Percentiles rank a stretch among this genome's conserved stretches.
These are phyloP conservation scores for Neopestalotiopsis sp. DNA, from an alignment of 2,329 filamentous ascomycete genomes.

Conservation along the genomic window DNA sequence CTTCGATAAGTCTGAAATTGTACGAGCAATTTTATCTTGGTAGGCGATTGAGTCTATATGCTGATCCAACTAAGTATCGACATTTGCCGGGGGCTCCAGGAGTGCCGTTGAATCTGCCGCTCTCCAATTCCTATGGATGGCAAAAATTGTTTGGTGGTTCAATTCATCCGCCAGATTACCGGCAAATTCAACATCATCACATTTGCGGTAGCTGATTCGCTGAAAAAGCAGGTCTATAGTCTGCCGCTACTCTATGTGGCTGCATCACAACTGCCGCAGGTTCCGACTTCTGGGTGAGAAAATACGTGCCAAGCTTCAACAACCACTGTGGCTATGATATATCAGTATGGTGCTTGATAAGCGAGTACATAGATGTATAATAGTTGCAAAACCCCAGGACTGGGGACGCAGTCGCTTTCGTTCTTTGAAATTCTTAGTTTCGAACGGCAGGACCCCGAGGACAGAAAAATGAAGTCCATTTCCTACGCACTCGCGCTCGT, in stretches of 20 bases:
- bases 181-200: neutral
- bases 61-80: neutral
- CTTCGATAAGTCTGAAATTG: too few species aligned
- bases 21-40: too few species aligned
- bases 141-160: neutral
- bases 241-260: neutral
- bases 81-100: neutral
- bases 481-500: neutral
- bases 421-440: neutral
- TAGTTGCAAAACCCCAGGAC: neutral
- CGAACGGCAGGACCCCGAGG: neutral
- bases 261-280: neutral
- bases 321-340: neutral
- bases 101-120: neutral
- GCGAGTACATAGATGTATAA: neutral
- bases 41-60: neutral
- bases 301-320: neutral
- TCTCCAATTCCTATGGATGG: neutral
- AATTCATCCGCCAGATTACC: constrained; percentile 6
- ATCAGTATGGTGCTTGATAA: neutral
- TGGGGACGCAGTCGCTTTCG: neutral
- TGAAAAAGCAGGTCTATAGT: neutral
- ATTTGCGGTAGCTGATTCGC: neutral
- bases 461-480: neutral
- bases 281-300: neutral